phyloP scores from a whole-genome alignment of 352 stramenopile species.

The Phytophthora palmivora region DNA sequence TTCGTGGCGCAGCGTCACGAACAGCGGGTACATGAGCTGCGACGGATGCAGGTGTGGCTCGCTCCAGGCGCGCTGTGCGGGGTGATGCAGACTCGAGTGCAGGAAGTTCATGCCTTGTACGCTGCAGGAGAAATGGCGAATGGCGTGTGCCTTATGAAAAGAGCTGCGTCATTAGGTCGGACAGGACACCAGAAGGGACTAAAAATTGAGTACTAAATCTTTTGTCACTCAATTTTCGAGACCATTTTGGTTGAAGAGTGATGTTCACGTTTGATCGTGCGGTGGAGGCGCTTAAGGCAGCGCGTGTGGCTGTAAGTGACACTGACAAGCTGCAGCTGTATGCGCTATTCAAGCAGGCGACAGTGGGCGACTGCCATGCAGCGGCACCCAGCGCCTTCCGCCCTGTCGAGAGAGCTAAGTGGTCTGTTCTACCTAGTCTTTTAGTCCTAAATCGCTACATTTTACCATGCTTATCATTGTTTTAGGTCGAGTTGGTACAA shows the following conservation, averaged over 20 bases:
- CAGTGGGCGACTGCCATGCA: slow-evolving; percentile 63
- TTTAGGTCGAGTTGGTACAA: slow-evolving; percentile 62
- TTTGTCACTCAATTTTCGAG: background rate
- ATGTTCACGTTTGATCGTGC: slow-evolving; percentile 57
- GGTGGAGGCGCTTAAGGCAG: slow-evolving; percentile 48
- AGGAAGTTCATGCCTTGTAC: slow-evolving; percentile 48
- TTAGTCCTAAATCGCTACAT: background rate
- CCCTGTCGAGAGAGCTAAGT: slow-evolving; percentile 67
- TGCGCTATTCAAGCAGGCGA: slow-evolving; percentile 83
- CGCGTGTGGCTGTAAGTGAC: slow-evolving; percentile 54
- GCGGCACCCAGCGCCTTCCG: slow-evolving; percentile 64
- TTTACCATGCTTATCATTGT: slow-evolving; percentile 6
- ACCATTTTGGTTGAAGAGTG: slow-evolving; percentile 40
- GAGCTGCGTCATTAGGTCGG: background rate
- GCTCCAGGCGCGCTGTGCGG: slow-evolving; percentile 83
- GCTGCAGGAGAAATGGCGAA: slow-evolving; percentile 11
- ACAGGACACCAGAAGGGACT: background rate
- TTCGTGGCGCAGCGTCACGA: slow-evolving; percentile 76
- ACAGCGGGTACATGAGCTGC: slow-evolving; percentile 92
- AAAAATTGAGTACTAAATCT: slow-evolving; percentile 5
- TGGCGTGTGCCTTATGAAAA: no score
- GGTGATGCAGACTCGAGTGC: slow-evolving; percentile 86
- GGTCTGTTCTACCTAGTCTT: slow-evolving; percentile 30
- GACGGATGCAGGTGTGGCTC: slow-evolving; percentile 89
- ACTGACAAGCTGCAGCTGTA: slow-evolving; percentile 83